Evolutionary conservation across 805 yeast genomes (phyloP).

Genomic region (Ogataea degrootiae): DNA sequence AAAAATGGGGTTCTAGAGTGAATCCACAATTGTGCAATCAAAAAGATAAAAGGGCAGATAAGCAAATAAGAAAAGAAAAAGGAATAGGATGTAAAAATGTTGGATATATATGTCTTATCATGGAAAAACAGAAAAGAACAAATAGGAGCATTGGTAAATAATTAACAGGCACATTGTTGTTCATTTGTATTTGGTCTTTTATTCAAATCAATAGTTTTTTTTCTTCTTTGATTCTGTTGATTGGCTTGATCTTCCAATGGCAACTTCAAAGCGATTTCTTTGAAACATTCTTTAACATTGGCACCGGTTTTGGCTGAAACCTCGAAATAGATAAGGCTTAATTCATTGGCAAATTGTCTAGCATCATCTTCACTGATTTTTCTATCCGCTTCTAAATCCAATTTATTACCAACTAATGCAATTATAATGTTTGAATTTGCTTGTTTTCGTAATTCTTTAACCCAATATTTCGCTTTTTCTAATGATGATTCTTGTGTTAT

Average conservation of each 20-base stretch:
- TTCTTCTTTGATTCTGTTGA: constrained; percentile 18
- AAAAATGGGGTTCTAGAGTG: background rate
- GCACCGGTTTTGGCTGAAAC: constrained; percentile 58
- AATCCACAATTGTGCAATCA: background rate
- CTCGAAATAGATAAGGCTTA: constrained; percentile 45
- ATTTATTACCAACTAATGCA: constrained; percentile 77
- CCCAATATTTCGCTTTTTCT: constrained; percentile 70
- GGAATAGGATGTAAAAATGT: no score
- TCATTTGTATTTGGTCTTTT: constrained; percentile 30
- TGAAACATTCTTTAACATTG: constrained; percentile 44
- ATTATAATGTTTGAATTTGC: constrained; percentile 72
- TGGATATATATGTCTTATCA: background rate
- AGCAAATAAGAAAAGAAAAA: background rate
- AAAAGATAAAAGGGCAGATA: background rate
- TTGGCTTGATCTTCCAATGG: constrained; percentile 27
- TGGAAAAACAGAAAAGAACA: background rate
- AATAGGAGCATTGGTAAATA: no score
- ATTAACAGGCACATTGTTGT: constrained; percentile 28
- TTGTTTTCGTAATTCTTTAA: constrained; percentile 75
- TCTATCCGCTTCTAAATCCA: constrained; percentile 53
- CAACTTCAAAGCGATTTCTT: constrained; percentile 45
- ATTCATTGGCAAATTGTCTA: constrained; percentile 49
- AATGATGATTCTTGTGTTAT: constrained; percentile 66
- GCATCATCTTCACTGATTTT: constrained; percentile 43
- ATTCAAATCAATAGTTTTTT: constrained; percentile 26